Evolutionary conservation across 352 stramenopile species (phyloP).

Genomic region (Peronospora farinosa): DNA sequence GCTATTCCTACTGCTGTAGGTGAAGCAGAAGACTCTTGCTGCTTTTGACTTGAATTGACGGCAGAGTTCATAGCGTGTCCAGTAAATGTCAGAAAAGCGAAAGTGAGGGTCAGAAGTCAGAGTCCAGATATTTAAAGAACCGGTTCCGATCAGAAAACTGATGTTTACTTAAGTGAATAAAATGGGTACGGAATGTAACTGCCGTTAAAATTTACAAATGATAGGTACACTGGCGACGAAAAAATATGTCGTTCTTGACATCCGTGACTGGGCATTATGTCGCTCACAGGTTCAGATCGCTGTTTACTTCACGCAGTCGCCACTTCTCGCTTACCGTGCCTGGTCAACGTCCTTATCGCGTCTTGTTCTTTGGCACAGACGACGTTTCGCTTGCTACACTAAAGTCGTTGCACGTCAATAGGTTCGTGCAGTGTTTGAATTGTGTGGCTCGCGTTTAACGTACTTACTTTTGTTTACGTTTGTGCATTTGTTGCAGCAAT

Average conservation of each 20-base stretch:
- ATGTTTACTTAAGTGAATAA: background rate
- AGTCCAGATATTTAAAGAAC: background rate
- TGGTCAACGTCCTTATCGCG: constrained; percentile 36
- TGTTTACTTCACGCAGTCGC: constrained; percentile 5
- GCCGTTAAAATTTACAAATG: background rate
- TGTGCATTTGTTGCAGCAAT: constrained; percentile 17
- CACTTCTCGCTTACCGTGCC: constrained; percentile 29
- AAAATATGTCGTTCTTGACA: background rate
- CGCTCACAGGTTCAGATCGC: constrained; percentile 4
- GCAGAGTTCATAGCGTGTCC: constrained; percentile 5
- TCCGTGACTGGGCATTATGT: constrained; percentile 2
- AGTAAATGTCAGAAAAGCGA: background rate
- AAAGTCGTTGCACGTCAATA: constrained; percentile 56
- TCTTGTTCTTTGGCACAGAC: constrained; percentile 85
- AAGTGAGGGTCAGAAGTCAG: no score
- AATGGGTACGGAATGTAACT: background rate
- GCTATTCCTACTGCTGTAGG: background rate
- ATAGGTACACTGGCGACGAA: background rate
- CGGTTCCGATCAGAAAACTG: background rate
- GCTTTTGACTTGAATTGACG: background rate
- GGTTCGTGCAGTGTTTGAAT: constrained; percentile 22
- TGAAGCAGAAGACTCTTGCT: background rate
- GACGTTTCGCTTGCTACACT: constrained; percentile 80
- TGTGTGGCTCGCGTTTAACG: constrained; percentile 5
- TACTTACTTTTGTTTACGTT: background rate